Percentiles rank a stretch among this genome's conserved stretches.
Evolutionary conservation across 129 eudicot genomes (phyloP).

Genomic region (Flaveria brownii): DNA sequence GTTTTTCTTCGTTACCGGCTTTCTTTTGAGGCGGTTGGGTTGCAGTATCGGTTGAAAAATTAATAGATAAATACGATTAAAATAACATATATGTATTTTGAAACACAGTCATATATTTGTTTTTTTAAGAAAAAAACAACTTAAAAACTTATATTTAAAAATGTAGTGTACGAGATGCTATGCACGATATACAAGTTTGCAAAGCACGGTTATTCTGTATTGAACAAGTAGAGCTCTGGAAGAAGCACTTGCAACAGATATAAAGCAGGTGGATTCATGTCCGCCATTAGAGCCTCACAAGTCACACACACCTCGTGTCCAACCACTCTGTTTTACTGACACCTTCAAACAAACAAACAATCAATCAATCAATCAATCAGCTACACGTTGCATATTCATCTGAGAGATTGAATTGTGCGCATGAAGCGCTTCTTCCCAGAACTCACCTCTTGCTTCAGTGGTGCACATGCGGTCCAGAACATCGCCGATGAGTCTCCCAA

Average conservation of each 20-base stretch:
- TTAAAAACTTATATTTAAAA: too few species aligned
- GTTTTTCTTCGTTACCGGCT: too few species aligned
- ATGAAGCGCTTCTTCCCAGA: slow-evolving; percentile 43
- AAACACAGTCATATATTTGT: too few species aligned
- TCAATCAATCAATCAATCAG: not conserved
- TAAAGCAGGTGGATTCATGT: slow-evolving; percentile 13
- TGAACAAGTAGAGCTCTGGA: slow-evolving; percentile 8
- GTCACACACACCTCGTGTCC: slow-evolving; percentile 17
- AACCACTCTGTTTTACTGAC: not conserved
- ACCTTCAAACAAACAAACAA: not conserved
- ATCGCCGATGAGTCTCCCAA: slow-evolving; percentile 20
- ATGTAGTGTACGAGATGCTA: not conserved
- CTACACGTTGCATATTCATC: slow-evolving; percentile 7
- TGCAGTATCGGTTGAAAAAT: too few species aligned
- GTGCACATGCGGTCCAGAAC: slow-evolving; percentile 27
- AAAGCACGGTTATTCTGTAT: not conserved
- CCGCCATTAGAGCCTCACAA: slow-evolving; percentile 26
- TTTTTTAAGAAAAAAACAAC: too few species aligned
- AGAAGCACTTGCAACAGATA: slow-evolving; percentile 15
- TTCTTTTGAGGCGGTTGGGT: too few species aligned
- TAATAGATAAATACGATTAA: too few species aligned
- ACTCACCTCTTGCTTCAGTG: slow-evolving; percentile 27
- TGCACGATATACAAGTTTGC: not conserved
- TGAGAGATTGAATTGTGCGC: not conserved
- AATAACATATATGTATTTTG: too few species aligned